Evolutionary conservation across 106 monocot species (phyloP), one percentile per base, ranked within the genome.

Genomic region (Platanthera guangdongensis): DNA sequence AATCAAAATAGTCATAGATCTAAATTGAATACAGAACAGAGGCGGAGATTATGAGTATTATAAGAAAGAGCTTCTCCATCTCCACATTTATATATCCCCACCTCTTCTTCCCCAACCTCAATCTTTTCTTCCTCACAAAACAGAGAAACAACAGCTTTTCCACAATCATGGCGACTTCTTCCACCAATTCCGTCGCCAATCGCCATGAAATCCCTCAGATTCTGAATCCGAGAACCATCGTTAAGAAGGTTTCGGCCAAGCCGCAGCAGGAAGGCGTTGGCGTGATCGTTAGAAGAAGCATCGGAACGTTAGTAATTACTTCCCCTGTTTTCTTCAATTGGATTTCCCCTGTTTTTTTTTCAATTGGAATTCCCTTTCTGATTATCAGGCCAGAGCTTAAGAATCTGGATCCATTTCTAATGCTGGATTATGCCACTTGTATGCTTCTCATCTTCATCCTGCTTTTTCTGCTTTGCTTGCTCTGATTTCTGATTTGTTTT

Each of bases 231-330:
- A 82, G 93, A 14, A 79, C 83, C 2, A 88, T 90, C 3, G 86
- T 74, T 10, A 82, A 78, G 60, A 90, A 87, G 78, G 79, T 94
- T 45, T 83, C 76, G 55, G 90, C 93, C 8, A 82, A 78, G 84
- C 88, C 82, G 18, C 93, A 90, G 80, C 80, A 68, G n/a, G 90
- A 94, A 75, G 93, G 93, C n/a, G 81, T 71, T 0, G 90, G 90
- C 9, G 93, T 90, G 25, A 84, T 86, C 46, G 93, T 94, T 1
- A 63, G 93, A 21, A 81, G 93, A 60, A 94, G 93, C 84, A 94
- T 94, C 60, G 93, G 93, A 70, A 88, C 88, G 93, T 88, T 49
- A 68, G 39, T 65, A 12, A 30, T 25, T 10, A 30, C 30, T 65
- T 32, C 12, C 9, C 65, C 65, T 25, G 32, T 65, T 65, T 65